Conservation (phyloP, 148 eudicot species). For the Rheum nobile region DNA sequence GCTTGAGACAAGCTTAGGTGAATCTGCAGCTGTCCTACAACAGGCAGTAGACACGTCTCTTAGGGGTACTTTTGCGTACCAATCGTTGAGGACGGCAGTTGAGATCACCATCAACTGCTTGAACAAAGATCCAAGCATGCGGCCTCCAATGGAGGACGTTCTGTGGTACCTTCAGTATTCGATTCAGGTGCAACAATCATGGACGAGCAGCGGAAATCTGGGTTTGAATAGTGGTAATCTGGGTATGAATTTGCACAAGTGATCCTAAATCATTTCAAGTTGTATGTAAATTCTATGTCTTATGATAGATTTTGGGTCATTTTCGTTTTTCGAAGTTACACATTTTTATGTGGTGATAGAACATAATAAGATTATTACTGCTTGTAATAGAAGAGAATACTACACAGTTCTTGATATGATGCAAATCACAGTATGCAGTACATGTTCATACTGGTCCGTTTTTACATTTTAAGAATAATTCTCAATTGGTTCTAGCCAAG, state of each 20-base stretch:
- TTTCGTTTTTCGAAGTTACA: not conserved
- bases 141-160: slow-evolving; percentile 84
- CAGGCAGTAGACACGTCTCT: slow-evolving; percentile 51
- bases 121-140: slow-evolving; percentile 34
- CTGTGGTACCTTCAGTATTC: slow-evolving; percentile 95
- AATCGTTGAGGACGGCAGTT: slow-evolving; percentile 59
- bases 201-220: slow-evolving; percentile 88
- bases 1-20: slow-evolving; percentile 68
- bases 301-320: not conserved
- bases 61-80: slow-evolving; percentile 70
- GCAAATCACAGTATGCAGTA: not conserved
- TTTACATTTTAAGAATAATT: too few relatives aligned
- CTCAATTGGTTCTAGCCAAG: too few relatives aligned
- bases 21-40: slow-evolving; percentile 54
- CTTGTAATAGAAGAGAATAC: not conserved
- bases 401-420: not conserved
- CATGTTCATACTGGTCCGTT: not conserved
- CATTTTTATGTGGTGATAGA: not conserved
- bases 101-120: slow-evolving; percentile 66
- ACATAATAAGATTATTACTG: not conserved
- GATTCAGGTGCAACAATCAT: slow-evolving; percentile 83
- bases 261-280: not conserved
- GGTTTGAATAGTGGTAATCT: slow-evolving; percentile 34
- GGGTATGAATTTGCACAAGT: slow-evolving; percentile 19
- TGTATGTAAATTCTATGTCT: not conserved